Evolutionary conservation across 2,329 filamentous ascomycete species (phyloP).

Genomic region (Neopestalotiopsis sp.): DNA sequence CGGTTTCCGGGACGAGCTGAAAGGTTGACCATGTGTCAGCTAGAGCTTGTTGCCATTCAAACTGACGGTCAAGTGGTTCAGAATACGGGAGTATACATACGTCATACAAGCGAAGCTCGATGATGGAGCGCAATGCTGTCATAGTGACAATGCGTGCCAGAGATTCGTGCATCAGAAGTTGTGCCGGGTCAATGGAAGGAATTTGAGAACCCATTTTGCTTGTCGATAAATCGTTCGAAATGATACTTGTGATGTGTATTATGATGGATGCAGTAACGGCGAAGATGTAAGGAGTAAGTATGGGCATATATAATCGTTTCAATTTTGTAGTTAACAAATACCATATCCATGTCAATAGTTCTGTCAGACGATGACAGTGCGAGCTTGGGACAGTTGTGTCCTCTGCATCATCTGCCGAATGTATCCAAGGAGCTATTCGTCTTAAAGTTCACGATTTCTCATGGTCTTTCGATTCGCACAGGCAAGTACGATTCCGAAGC

Average conservation of each 20-base stretch:
- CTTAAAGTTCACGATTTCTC: no score
- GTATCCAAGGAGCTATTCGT: no score
- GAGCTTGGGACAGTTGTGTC: no score
- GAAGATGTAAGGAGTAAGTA: no score
- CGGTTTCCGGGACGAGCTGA: not conserved
- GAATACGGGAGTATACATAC: not conserved
- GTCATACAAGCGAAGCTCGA: not conserved
- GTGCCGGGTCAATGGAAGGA: not conserved
- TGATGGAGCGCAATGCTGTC: not conserved
- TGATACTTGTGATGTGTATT: no score
- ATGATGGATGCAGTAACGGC: not conserved
- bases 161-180: not conserved
- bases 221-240: no score
- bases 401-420: no score
- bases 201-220: not conserved
- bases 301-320: no score
- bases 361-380: no score
- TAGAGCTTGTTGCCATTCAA: not conserved
- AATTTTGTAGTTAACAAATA: no score
- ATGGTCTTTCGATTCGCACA: no score
- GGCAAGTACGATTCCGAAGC: not conserved
- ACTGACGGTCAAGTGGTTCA: not conserved
- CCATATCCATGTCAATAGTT: no score
- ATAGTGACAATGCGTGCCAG: constrained; percentile 1
- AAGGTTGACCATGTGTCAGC: not conserved